Evolutionary conservation across 179 eudicot genomes (phyloP), one percentile per base, ranked within the genome.

Genomic region (Monotropa hypopitys): DNA sequence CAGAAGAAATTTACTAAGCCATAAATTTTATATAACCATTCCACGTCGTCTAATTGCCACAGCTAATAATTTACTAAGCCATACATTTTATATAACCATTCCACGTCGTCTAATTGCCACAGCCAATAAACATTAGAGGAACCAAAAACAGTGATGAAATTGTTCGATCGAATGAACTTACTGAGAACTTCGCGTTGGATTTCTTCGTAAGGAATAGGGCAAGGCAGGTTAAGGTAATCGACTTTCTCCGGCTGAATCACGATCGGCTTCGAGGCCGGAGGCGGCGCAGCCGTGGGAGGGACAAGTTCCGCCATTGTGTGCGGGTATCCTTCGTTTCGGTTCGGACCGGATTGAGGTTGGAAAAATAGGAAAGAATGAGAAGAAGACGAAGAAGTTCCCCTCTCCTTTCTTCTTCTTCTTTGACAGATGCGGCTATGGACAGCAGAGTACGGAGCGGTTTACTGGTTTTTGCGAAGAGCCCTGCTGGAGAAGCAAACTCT

Each of bases 101-200:
- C 7, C n/a, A 74, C 20, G 26, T 70, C 68, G 11, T 40, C 50
- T 15, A 33, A 59, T 33, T 13, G 32, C 65, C 32, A 71, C 51
- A 80, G n/a, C 35, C 43, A 74, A 80, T 51, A 0, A 68, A 6
- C 62, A 49, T 45, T 45, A 49, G 12, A 45, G 8, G 13, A 62
- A 69, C 1, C 8, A 7, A 70, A 47, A 56, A 13, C 76, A 20
- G 42, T 16, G 57, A 21, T n/a, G 32, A 16, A 70, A 26, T 3
- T 0, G 0, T 1, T 18, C 3, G 32, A 72, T 32, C 18, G 63
- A 50, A 45, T 5, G 35, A 63, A 90, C 88, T 78, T 78, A 92
- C 98, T 94, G 68, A 89, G 67, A 76, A 97, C 92, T 86, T 94
- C 98, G 47, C 97, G 94, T 46, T 91, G 94, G 77, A 88, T 86